phyloP scores from a whole-genome alignment of 257 asterid genomes.

The Paulownia fortunei region DNA sequence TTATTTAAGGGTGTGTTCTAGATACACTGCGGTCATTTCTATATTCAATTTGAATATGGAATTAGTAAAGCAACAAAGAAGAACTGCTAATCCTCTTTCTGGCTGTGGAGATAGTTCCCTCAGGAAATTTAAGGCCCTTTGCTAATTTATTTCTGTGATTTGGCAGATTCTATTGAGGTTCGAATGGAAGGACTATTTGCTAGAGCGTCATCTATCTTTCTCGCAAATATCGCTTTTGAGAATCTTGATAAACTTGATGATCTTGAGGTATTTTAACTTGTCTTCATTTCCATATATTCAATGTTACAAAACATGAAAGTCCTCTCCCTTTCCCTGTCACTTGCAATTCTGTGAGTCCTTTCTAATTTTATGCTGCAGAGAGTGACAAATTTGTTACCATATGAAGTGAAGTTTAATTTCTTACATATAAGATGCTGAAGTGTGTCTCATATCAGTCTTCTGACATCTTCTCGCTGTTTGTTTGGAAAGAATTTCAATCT shows the following conservation, averaged over 20 bases:
- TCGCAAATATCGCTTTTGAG: conserved; percentile 71
- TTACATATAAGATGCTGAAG: not conserved
- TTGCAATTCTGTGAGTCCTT: not conserved
- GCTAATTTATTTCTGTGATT: conserved; percentile 34
- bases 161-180: conserved; percentile 73
- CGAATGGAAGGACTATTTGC: conserved; percentile 71
- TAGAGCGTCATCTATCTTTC: conserved; percentile 66
- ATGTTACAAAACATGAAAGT: not conserved
- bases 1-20: not conserved
- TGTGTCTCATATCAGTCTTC: not conserved
- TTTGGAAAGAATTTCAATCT: conserved; percentile 4
- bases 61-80: conserved; percentile 1
- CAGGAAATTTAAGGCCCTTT: conserved; percentile 20
- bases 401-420: conserved; percentile 18
- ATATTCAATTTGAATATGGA: not conserved
- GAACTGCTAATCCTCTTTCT: conserved; percentile 13
- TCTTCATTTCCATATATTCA: not conserved
- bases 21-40: not conserved
- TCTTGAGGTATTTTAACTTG: conserved; percentile 58
- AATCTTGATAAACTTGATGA: conserved; percentile 72
- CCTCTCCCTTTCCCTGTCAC: conserved; percentile 15
- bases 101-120: conserved; percentile 1
- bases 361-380: not conserved
- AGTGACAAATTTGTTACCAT: not conserved
- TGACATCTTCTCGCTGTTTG: not conserved